Evolutionary conservation across 192 early-diverging fungal species (phyloP).

Genomic region (Glomus cerebriforme): DNA sequence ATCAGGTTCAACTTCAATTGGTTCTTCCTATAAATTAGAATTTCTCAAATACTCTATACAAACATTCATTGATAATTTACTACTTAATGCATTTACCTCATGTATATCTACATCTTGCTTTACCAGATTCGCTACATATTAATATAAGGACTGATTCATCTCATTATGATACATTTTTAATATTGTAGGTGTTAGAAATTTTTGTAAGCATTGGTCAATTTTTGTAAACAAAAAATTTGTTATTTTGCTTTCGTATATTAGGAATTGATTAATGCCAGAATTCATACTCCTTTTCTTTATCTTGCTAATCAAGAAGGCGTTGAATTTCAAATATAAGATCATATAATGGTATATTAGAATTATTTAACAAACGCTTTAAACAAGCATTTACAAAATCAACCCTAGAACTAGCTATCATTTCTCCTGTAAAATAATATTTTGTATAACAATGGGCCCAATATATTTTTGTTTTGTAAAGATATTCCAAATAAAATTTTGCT

Average conservation of each 20-base stretch:
- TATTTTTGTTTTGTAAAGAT: not conserved
- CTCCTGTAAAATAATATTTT: not conserved
- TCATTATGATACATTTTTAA: not conserved
- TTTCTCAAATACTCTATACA: not conserved
- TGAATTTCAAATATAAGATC: not conserved
- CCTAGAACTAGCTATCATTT: not conserved
- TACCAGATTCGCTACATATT: not conserved
- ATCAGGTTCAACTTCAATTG: too few relatives aligned
- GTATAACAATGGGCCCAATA: not conserved
- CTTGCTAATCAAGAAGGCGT: too few relatives aligned
- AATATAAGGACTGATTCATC: not conserved
- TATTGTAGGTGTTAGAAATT: too few relatives aligned
- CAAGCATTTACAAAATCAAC: not conserved
- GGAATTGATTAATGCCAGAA: not conserved
- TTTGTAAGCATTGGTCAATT: too few relatives aligned
- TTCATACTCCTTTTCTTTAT: conserved; percentile 4
- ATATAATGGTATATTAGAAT: not conserved
- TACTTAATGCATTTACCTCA: too few relatives aligned
- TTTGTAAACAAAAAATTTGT: too few relatives aligned
- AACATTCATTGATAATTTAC: not conserved
- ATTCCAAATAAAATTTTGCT: too few relatives aligned
- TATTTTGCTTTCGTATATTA: not conserved
- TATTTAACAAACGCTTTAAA: not conserved
- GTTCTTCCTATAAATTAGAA: not conserved
- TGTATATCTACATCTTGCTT: too few relatives aligned